Base-by-base conservation (phyloP, 1,284 basidiomycete genomes). In the Afroboletus lepidellus region DNA sequence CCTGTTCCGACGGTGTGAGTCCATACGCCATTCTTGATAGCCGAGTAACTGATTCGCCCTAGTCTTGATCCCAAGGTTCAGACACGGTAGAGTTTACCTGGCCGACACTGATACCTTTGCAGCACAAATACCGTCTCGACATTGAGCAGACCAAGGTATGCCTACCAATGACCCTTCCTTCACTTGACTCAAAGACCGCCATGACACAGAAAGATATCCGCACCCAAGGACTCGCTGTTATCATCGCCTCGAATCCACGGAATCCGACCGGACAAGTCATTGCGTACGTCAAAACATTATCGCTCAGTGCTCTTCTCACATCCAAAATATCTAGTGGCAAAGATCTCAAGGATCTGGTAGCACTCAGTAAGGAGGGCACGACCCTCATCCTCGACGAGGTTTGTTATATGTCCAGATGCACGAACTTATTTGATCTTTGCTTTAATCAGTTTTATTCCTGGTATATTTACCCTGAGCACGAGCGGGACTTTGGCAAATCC, bases 311-410 rank as follows among this genome's bases (percentile, higher is more conserved):
- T 8, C 13, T 50, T 24, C 45, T 57, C 33, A 56, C 50, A 48
- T 8, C 23, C 41, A 16, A 46, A 45, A 29, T 25, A 18, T 39
- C 12, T 58, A 87, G 85, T 58, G 93, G 90, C 15, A 76, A 90
- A 15, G 89, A 95, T 15, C 80, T 98, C 51, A 81, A 88, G 61
- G 81, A 88, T 43, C 81, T 98, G 12, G 92, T 95, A 8, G 66
- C 77, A 8, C 74, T 94, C 33, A 79, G 84, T 46, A 78, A 83
- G 58, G 88, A 83, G 62, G 81, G 77, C 5, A 90, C 87, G 5
- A 96, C 94, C 8, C 65, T 95, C 45, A 83, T 97, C 58, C 79
- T 96, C 30, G 92, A 96, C 67, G 93, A 96, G 78, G 90, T 90
- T 56, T 25, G 70, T 54, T 21, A 20, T 23, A 33, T 27, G 27